These are phyloP conservation scores for Solanum chilense DNA, from an alignment of 257 asterid genomes.

Conservation along the genomic window DNA sequence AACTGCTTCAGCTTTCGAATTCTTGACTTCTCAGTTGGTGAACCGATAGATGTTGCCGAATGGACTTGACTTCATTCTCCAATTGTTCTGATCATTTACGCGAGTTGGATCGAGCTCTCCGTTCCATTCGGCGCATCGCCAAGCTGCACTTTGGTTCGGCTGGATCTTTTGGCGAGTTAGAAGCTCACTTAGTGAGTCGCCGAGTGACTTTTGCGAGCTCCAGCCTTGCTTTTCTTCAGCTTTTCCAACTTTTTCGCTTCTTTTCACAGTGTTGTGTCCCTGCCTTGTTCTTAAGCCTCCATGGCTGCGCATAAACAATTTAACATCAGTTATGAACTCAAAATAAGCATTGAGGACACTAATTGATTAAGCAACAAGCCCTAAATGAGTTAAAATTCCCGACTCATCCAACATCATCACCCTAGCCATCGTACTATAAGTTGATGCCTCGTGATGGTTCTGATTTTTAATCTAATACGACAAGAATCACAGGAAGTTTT, in stretches of 20 bases:
- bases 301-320: not conserved
- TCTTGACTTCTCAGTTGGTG: not conserved
- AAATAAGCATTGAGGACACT: not conserved
- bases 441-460: not conserved
- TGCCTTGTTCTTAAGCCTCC: not conserved
- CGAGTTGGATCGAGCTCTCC: not conserved
- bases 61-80: not conserved
- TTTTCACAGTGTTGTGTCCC: not conserved
- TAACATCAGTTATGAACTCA: not conserved
- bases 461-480: not conserved
- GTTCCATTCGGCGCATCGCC: not conserved
- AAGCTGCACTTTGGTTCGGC: not conserved
- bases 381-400: not conserved
- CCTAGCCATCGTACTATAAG: not conserved
- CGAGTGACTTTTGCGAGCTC: not conserved
- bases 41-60: not conserved
- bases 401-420: not conserved
- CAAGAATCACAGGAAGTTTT: not conserved
- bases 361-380: not conserved
- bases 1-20: not conserved
- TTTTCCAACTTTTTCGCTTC: not conserved
- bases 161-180: not conserved
- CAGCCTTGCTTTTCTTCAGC: not conserved
- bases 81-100: not conserved
- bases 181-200: not conserved